Percentiles rank a stretch among this genome's conserved stretches.
phyloP scores from a whole-genome alignment of 192 early-diverging fungal species.

The Coemansia guatemalensis region DNA sequence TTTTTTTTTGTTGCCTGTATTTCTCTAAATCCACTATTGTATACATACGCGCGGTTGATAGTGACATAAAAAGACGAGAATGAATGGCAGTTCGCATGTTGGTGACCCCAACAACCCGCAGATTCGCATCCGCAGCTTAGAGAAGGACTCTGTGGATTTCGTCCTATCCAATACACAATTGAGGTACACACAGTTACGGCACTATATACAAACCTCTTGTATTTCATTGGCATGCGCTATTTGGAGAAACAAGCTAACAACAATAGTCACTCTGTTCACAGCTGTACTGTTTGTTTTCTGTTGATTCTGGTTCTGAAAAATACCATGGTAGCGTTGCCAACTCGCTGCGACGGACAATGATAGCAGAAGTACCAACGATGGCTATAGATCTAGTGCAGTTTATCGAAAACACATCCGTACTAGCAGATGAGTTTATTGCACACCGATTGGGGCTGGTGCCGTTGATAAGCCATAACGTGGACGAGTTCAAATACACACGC shows the following conservation, averaged over 20 bases:
- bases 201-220: not conserved
- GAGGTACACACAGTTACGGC: slow-evolving; percentile 7
- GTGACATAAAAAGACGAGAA: slow-evolving; percentile 2
- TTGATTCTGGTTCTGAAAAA: not conserved
- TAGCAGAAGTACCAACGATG: slow-evolving; percentile 97
- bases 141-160: slow-evolving; percentile 62
- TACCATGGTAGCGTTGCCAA: slow-evolving; percentile 70
- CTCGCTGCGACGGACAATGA: slow-evolving; percentile 91
- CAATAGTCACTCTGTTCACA: not conserved
- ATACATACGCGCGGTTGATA: not conserved
- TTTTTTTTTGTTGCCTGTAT: not conserved
- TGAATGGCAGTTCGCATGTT: slow-evolving; percentile 21
- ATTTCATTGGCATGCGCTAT: not conserved
- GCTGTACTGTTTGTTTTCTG: not conserved
- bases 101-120: slow-evolving; percentile 35
- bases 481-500: slow-evolving; percentile 77
- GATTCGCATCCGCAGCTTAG: slow-evolving; percentile 48
- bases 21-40: not conserved
- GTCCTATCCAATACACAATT: slow-evolving; percentile 82
- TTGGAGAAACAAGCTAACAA: not conserved
- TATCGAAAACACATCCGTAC: slow-evolving; percentile 86
- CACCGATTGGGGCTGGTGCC: slow-evolving; percentile 96
- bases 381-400: slow-evolving; percentile 98
- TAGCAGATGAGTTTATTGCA: slow-evolving; percentile 94
- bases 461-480: slow-evolving; percentile 73